Evolutionary conservation across 495 filamentous ascomycete genomes (phyloP).

Genomic region (Penicillium arizonense): DNA sequence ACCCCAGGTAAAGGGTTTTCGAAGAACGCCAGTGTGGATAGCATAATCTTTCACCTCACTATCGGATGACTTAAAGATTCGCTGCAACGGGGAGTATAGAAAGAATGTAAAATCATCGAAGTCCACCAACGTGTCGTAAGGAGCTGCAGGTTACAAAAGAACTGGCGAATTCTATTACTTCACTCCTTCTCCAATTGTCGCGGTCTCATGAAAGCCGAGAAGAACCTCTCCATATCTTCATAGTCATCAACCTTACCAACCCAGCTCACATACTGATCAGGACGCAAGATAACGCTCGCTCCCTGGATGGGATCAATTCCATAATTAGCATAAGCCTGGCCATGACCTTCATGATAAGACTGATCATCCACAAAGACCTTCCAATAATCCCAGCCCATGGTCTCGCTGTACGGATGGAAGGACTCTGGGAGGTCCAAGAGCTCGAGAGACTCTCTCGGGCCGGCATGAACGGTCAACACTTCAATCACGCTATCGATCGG

Average conservation of each 20-base stretch:
- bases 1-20: too few species aligned
- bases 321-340: constrained; percentile 57
- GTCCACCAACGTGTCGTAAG: too few species aligned
- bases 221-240: constrained; percentile 13
- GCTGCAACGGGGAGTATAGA: too few species aligned
- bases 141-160: too few species aligned
- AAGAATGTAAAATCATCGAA: too few species aligned
- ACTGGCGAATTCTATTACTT: too few species aligned
- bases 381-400: constrained; percentile 59
- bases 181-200: background rate
- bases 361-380: constrained; percentile 64
- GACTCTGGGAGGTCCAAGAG: constrained; percentile 56
- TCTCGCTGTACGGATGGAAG: constrained; percentile 51
- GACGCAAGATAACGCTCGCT: constrained; percentile 55
- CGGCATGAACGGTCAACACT: constrained; percentile 54
- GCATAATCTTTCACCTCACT: too few species aligned
- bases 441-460: constrained; percentile 44
- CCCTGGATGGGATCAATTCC: constrained; percentile 58
- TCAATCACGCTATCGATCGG: constrained; percentile 49
- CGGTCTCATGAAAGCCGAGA: constrained; percentile 13
- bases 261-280: constrained; percentile 64
- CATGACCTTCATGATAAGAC: constrained; percentile 60
- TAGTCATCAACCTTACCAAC: constrained; percentile 54
- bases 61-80: too few species aligned
- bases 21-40: too few species aligned